A percentile compares a stretch with the other conserved stretches of the same genome.
Conservation (phyloP, 768 basidiomycete species). For the Podaxis sp. region DNA sequence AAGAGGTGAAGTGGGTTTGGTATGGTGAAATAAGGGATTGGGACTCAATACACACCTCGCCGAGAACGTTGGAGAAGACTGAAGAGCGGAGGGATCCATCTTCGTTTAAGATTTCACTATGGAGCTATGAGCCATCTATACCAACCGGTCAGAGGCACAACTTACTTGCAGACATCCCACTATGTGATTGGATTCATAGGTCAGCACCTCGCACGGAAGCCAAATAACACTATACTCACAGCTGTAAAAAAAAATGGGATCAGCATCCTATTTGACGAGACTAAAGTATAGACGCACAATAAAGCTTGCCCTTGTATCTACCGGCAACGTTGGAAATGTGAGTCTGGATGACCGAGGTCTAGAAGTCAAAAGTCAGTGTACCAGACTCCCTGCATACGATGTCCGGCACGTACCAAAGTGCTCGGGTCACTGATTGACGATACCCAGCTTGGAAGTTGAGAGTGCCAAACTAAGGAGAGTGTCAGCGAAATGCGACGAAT, state of each 20-base stretch:
- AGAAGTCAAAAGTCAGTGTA: not conserved
- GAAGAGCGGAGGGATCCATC: slow-evolving; percentile 34
- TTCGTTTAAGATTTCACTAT: slow-evolving; percentile 42
- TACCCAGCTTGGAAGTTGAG: slow-evolving; percentile 36
- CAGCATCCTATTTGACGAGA: not conserved
- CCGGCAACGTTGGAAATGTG: slow-evolving; percentile 36
- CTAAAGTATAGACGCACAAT: slow-evolving; percentile 12
- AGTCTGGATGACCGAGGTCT: slow-evolving; percentile 32
- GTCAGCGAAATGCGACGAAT: slow-evolving; percentile 15
- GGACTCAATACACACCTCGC: slow-evolving; percentile 18
- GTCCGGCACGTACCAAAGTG: slow-evolving; percentile 20
- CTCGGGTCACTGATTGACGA: slow-evolving; percentile 25
- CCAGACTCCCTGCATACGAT: not conserved
- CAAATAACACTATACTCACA: slow-evolving; percentile 7
- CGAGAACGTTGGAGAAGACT: slow-evolving; percentile 39
- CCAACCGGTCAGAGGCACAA: not conserved
- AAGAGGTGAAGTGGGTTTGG: not conserved
- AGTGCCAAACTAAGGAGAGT: slow-evolving; percentile 27
- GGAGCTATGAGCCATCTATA: slow-evolving; percentile 16
- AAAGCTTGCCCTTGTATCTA: slow-evolving; percentile 40
- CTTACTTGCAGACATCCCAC: slow-evolving; percentile 36
- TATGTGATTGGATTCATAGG: not conserved
- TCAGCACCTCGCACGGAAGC: not conserved
- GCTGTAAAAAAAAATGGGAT: slow-evolving; percentile 5
- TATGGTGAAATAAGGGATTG: not conserved